phyloP scores from a whole-genome alignment of 352 stramenopile genomes.

The Phytophthora megakarya region DNA sequence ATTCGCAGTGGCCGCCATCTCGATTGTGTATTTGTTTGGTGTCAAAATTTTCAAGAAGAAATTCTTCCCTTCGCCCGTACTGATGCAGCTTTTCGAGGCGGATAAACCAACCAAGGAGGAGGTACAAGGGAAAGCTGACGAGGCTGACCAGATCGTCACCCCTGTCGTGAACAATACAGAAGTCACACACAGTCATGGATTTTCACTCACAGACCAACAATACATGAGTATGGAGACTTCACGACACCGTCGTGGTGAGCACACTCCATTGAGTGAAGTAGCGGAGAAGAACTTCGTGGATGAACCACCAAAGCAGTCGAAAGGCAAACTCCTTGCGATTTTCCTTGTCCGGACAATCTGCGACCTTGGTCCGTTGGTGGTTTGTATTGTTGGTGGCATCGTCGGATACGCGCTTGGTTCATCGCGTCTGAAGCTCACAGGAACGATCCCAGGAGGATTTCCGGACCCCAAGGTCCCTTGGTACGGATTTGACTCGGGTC shows the following conservation, averaged over 20 bases:
- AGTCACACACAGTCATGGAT: conserved; percentile 35
- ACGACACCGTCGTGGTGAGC: conserved; percentile 16
- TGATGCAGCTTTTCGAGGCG: conserved; percentile 41
- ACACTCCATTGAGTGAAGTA: conserved; percentile 4
- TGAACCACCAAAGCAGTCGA: conserved; percentile 5
- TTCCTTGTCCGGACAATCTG: conserved; percentile 53
- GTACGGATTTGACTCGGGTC: conserved; percentile 55
- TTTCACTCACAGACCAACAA: conserved; percentile 54
- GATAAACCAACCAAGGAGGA: conserved; percentile 20
- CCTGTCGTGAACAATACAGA: conserved; percentile 12
- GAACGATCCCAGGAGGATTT: conserved; percentile 68
- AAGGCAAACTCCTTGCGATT: conserved; percentile 24
- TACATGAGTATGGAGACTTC: conserved; percentile 45
- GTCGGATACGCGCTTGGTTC: conserved; percentile 50
- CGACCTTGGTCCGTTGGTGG: conserved; percentile 70
- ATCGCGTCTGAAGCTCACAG: conserved; percentile 72
- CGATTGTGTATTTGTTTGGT: conserved; percentile 55
- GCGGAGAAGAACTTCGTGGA: conserved; percentile 13
- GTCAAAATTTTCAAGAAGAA: conserved; percentile 50
- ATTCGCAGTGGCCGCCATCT: conserved; percentile 66
- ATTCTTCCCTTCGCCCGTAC: conserved; percentile 39
- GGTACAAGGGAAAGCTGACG: background rate
- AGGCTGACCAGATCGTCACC: conserved; percentile 19
- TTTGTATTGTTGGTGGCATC: conserved; percentile 71
- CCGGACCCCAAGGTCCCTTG: conserved; percentile 48